Conservation (phyloP, 2,329 filamentous ascomycete species). For the Coniella vitis region DNA sequence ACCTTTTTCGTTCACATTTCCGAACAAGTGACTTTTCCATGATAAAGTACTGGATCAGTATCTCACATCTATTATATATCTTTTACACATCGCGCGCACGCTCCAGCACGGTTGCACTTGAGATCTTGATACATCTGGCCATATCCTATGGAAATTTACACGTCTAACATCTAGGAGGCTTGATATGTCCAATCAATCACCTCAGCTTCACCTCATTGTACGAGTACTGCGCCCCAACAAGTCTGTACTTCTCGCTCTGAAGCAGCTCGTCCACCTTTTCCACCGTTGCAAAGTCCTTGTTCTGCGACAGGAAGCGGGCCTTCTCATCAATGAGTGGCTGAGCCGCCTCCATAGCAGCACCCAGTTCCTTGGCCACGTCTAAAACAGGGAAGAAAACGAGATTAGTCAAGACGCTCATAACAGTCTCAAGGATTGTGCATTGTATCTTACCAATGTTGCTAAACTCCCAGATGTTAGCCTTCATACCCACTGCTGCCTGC, state of each 20-base stretch:
- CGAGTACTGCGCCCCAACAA: slow-evolving; percentile 23
- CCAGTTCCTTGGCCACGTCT: slow-evolving; percentile 48
- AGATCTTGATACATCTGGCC: not conserved
- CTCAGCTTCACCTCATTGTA: slow-evolving; percentile 12
- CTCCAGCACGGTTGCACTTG: too few relatives aligned
- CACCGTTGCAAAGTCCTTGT: slow-evolving; percentile 40
- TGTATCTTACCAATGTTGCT: slow-evolving; percentile 56
- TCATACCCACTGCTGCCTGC: slow-evolving; percentile 97
- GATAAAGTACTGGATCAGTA: too few relatives aligned
- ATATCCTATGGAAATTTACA: slow-evolving; percentile 6
- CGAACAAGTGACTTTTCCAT: too few relatives aligned
- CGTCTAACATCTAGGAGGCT: not conserved
- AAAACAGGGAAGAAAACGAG: not conserved
- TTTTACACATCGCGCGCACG: too few relatives aligned
- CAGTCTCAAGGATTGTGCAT: not conserved
- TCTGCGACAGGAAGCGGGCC: slow-evolving; percentile 9
- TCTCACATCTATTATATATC: too few relatives aligned
- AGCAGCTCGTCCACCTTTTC: slow-evolving; percentile 53
- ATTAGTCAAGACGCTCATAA: slow-evolving; percentile 14
- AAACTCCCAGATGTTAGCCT: slow-evolving; percentile 94
- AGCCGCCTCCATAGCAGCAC: slow-evolving; percentile 37
- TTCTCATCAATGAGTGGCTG: slow-evolving; percentile 19
- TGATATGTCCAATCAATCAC: not conserved
- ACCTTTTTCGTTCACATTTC: too few relatives aligned
- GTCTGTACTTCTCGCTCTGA: slow-evolving; percentile 41